phyloP scores from a whole-genome alignment of 2,329 filamentous ascomycete genomes.

The Epichloe brachyelytri region DNA sequence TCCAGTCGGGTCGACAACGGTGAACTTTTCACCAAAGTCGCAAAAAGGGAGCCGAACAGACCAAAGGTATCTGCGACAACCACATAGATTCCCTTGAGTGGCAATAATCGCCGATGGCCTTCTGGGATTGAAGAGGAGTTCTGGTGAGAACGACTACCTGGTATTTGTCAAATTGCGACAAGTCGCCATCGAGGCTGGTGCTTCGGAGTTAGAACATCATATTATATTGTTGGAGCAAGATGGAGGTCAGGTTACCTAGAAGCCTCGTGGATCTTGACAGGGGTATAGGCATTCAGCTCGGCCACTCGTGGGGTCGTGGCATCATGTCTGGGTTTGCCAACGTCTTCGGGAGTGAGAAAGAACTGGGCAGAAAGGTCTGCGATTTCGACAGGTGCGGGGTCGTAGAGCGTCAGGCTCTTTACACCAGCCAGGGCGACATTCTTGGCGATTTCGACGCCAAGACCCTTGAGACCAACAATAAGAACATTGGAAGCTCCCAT shows the following conservation, averaged over 20 bases:
- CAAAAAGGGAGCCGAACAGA: conserved; percentile 94
- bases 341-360: conserved; percentile 78
- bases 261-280: conserved; percentile 63
- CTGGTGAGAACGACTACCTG: conserved; percentile 88
- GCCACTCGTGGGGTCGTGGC: conserved; percentile 81
- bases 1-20: conserved; percentile 77
- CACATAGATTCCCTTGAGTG: conserved; percentile 85
- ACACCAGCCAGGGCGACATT: conserved; percentile 96
- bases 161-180: conserved; percentile 76
- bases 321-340: conserved; percentile 80
- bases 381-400: conserved; percentile 72
- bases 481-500: conserved; percentile 96
- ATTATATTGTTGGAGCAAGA: conserved; percentile 4
- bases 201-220: not conserved
- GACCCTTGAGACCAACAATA: conserved; percentile 78
- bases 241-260: conserved; percentile 27
- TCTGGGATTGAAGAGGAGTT: conserved; percentile 66
- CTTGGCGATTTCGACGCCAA: conserved; percentile 97
- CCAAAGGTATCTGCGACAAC: conserved; percentile 83
- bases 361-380: conserved; percentile 94
- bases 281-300: conserved; percentile 93
- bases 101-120: conserved; percentile 81
- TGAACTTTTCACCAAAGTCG: conserved; percentile 92
- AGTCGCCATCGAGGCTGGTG: conserved; percentile 57
- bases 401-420: conserved; percentile 89